Conservation (phyloP, 768 basidiomycete species). For the Rhodosporidiobolus odoratus region DNA sequence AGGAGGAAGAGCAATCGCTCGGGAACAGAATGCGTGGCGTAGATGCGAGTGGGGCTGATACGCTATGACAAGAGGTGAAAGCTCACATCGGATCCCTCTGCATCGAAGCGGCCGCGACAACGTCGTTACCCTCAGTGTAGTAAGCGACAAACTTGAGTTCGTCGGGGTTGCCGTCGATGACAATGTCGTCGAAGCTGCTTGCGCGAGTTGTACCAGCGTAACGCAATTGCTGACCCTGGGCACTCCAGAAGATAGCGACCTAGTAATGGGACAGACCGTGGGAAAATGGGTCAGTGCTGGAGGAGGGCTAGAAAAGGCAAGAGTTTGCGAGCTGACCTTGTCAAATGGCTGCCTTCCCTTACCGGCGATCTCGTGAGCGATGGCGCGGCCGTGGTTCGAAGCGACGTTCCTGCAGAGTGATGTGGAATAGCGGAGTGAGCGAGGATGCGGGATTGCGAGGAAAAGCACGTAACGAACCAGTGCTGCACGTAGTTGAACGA, state of each 20-base stretch:
- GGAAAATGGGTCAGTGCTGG: neutral
- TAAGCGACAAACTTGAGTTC: constrained; percentile 84
- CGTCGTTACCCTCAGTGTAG: constrained; percentile 49
- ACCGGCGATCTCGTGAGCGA: constrained; percentile 70
- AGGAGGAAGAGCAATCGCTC: no score
- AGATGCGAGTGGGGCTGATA: no score
- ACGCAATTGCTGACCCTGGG: constrained; percentile 72
- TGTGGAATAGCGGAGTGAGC: neutral
- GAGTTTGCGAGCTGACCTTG: constrained; percentile 56
- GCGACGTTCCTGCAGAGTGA: neutral
- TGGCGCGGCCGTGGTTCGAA: constrained; percentile 74
- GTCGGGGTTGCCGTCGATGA: constrained; percentile 66
- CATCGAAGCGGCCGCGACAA: constrained; percentile 40
- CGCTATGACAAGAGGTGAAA: no score
- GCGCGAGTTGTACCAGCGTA: constrained; percentile 67
- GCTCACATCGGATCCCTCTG: constrained; percentile 26
- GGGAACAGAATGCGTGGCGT: neutral
- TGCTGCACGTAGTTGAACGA: constrained; percentile 68
- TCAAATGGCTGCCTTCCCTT: constrained; percentile 58
- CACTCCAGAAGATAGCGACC: constrained; percentile 78
- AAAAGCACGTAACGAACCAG: constrained; percentile 65
- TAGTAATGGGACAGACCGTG: neutral
- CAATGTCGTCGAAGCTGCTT: constrained; percentile 64
- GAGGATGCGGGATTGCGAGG: no score
- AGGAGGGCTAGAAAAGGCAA: neutral